These are phyloP conservation scores for Aquilaria yunnanensis DNA, from an alignment of 345 rosid species.

Conservation along the genomic window DNA sequence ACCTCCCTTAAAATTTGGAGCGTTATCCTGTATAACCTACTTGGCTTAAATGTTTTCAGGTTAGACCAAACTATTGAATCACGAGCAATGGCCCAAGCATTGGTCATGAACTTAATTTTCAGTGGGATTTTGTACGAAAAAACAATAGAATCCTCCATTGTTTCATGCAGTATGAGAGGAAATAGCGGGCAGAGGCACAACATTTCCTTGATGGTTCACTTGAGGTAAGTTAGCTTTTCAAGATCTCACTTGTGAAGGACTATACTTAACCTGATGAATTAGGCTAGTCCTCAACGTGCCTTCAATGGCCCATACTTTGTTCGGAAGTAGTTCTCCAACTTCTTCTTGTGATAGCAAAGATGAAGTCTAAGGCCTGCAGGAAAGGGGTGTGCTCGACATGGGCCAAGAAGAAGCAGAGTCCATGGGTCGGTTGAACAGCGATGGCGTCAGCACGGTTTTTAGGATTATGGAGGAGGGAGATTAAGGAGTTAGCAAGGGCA, in stretches of 20 bases:
- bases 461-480: conserved; percentile 83
- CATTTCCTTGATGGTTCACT: conserved; percentile 59
- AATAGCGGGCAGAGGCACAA: conserved; percentile 74
- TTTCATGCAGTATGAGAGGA: conserved; percentile 73
- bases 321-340: conserved; percentile 57
- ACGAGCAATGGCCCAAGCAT: conserved; percentile 53
- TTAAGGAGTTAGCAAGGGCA: conserved; percentile 44
- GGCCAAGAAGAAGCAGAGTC: conserved; percentile 69
- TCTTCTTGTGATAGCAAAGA: conserved; percentile 13
- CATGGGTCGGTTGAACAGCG: conserved; percentile 13
- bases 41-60: conserved; percentile 49
- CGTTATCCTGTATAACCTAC: conserved; percentile 36
- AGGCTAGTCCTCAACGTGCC: conserved; percentile 47
- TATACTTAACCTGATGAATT: conserved; percentile 45
- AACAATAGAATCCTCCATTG: conserved; percentile 39
- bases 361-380: conserved; percentile 44
- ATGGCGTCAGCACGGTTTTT: conserved; percentile 75
- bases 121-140: conserved; percentile 50
- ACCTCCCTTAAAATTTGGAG: conserved; percentile 52
- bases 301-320: conserved; percentile 48
- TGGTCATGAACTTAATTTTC: conserved; percentile 55
- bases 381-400: conserved; percentile 54
- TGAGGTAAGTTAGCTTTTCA: conserved; percentile 47
- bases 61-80: conserved; percentile 55
- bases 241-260: conserved; percentile 50